These are phyloP conservation scores for Cercospora sp. DNA, from an alignment of 2,329 filamentous ascomycete genomes.

Conservation along the genomic window DNA sequence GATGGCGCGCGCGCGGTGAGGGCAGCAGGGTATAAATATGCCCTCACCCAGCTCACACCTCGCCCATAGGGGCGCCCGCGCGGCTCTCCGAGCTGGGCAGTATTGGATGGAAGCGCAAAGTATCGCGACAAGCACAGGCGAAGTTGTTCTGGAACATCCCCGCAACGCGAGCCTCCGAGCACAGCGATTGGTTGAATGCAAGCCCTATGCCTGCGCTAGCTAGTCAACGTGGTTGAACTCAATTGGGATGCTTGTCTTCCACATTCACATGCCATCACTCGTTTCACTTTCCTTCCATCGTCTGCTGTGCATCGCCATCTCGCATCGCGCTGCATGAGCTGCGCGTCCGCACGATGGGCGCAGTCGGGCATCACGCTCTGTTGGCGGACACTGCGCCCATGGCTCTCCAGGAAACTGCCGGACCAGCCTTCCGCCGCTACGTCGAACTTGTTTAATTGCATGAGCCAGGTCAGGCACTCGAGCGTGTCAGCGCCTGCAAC, in stretches of 20 bases:
- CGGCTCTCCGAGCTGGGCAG: not conserved
- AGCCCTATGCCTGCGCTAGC: not conserved
- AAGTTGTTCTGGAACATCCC: slow-evolving; percentile 1
- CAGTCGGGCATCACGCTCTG: not conserved
- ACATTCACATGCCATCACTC: not conserved
- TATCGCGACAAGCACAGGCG: not conserved
- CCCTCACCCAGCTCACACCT: not conserved
- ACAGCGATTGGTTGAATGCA: not conserved
- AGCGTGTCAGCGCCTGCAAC: not conserved
- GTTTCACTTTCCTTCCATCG: not conserved
- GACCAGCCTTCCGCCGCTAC: slow-evolving; percentile 2
- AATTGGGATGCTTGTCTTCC: not conserved
- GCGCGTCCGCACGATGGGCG: not conserved
- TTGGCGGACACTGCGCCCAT: not conserved
- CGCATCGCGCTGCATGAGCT: not conserved
- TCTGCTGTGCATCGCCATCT: not conserved
- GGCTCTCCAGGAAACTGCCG: not conserved
- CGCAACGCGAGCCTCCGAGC: not conserved
- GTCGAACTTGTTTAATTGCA: slow-evolving; percentile 12
- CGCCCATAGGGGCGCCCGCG: not conserved
- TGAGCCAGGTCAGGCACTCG: slow-evolving; percentile 1
- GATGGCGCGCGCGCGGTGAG: not conserved
- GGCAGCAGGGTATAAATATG: not conserved
- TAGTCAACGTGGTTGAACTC: not conserved
- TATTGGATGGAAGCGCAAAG: not conserved